Evolutionary conservation across 2,329 filamentous ascomycete species (phyloP).

Genomic region (Albophoma yamanashiensis): DNA sequence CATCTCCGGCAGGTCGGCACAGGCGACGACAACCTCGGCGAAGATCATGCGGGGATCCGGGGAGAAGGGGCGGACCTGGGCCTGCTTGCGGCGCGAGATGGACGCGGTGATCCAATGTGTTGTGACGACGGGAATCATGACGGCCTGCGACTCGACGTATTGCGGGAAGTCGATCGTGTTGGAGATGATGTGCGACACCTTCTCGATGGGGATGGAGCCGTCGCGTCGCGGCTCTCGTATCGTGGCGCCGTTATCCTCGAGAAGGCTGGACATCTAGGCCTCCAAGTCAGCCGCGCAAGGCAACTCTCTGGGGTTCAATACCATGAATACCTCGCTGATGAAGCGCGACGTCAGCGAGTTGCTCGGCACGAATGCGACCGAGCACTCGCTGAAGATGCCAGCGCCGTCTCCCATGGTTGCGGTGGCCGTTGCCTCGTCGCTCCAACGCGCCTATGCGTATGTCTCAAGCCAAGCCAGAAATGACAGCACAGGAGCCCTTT

Average conservation of each 20-base stretch:
- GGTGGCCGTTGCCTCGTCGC: neutral
- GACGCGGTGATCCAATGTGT: conserved; percentile 70
- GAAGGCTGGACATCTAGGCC: conserved; percentile 27
- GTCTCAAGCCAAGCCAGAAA: neutral
- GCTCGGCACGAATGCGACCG: conserved; percentile 35
- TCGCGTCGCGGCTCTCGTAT: conserved; percentile 36
- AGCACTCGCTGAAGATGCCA: conserved; percentile 29
- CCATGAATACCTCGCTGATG: conserved; percentile 26
- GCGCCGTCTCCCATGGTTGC: conserved; percentile 18
- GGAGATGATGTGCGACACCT: conserved; percentile 48
- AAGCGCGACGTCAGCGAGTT: conserved; percentile 25
- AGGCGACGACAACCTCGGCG: conserved; percentile 71
- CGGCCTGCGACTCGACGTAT: conserved; percentile 62
- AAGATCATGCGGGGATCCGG: conserved; percentile 89
- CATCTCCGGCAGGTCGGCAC: conserved; percentile 70
- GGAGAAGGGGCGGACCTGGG: conserved; percentile 73
- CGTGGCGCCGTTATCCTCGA: conserved; percentile 38
- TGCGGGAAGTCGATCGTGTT: conserved; percentile 86
- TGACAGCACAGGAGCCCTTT: neutral
- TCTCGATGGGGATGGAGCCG: conserved; percentile 34
- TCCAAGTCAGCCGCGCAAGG: conserved; percentile 3
- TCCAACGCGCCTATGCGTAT: neutral
- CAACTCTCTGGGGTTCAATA: neutral
- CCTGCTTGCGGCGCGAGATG: conserved; percentile 56
- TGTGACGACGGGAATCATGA: conserved; percentile 76